A percentile compares a stretch with the other conserved stretches of the same genome.
Conservation (phyloP, 2,329 filamentous ascomycete genomes). For the Cercospora sesami region DNA sequence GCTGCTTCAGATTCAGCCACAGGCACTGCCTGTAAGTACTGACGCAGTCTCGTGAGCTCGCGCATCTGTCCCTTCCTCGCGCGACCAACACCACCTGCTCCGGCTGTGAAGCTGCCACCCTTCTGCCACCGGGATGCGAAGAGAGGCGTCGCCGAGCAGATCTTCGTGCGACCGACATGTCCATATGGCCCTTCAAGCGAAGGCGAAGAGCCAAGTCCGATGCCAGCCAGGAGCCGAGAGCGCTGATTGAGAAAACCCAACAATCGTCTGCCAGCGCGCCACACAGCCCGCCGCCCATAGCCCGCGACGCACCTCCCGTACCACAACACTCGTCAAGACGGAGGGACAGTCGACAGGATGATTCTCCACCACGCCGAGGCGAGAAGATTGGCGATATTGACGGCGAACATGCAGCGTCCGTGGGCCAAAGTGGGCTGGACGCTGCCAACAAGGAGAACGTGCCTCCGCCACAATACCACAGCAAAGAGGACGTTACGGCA, state of each 20-base stretch:
- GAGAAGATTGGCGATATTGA: conserved; percentile 15
- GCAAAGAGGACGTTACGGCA: conserved; percentile 51
- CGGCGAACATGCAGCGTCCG: conserved; percentile 10
- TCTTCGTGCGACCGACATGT: conserved; percentile 55
- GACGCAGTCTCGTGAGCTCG: conserved; percentile 1
- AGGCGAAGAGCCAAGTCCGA: conserved; percentile 50
- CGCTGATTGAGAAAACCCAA: conserved; percentile 52
- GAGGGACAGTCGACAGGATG: neutral
- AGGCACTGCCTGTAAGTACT: neutral
- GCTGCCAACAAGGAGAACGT: conserved; percentile 30
- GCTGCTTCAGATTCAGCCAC: neutral
- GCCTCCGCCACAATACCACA: conserved; percentile 29
- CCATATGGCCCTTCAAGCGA: conserved; percentile 80
- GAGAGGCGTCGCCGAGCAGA: neutral
- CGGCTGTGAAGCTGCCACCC: neutral
- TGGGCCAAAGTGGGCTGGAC: conserved; percentile 16
- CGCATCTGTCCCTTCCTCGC: neutral
- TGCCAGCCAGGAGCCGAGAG: conserved; percentile 39
- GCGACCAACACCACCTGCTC: neutral
- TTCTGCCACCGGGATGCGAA: conserved; percentile 10
- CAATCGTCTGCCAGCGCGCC: conserved; percentile 22
- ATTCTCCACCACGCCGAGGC: neutral
- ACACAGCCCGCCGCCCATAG: conserved; percentile 10
- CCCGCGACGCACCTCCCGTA: conserved; percentile 31
- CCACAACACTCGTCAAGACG: conserved; percentile 9